phyloP scores from a whole-genome alignment of 306 rosid species.

The Albizia julibrissin region DNA sequence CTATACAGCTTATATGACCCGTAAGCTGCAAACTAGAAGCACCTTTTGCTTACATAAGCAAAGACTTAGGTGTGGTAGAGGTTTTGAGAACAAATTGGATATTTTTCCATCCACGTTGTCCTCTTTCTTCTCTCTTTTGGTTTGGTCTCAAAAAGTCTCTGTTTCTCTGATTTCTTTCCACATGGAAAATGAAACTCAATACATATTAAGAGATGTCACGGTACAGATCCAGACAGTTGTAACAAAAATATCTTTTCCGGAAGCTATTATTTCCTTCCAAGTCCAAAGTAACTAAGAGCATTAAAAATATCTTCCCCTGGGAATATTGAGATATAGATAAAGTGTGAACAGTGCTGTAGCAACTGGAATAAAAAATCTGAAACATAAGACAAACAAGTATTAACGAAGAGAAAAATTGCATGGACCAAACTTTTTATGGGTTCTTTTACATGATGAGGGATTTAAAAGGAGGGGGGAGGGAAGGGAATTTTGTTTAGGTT shows the following conservation, averaged over 20 bases:
- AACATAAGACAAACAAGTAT: not conserved
- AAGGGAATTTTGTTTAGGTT: too few relatives aligned
- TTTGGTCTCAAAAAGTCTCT: constrained; percentile 15
- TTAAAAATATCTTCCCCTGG: not conserved
- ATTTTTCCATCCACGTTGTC: constrained; percentile 13
- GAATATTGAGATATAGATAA: not conserved
- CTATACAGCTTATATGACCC: constrained; percentile 2
- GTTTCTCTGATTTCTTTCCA: not conserved
- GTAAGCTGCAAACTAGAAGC: constrained; percentile 1
- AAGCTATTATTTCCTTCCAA: constrained; percentile 22
- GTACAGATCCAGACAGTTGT: constrained; percentile 47
- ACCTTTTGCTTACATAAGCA: not conserved
- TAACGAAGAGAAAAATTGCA: too few relatives aligned
- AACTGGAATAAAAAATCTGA: not conserved
- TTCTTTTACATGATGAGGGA: too few relatives aligned
- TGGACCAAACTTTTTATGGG: too few relatives aligned
- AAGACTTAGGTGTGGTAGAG: constrained; percentile 43
- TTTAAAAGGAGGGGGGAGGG: too few relatives aligned
- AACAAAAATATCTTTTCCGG: constrained; percentile 36
- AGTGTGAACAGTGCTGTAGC: not conserved
- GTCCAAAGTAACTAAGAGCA: not conserved
- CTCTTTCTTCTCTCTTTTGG: constrained; percentile 18
- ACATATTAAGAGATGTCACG: constrained; percentile 30
- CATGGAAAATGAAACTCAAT: constrained; percentile 30
- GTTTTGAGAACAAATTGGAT: constrained; percentile 31